Conservation (phyloP, 495 filamentous ascomycete genomes). For the Penicillium canariense region DNA sequence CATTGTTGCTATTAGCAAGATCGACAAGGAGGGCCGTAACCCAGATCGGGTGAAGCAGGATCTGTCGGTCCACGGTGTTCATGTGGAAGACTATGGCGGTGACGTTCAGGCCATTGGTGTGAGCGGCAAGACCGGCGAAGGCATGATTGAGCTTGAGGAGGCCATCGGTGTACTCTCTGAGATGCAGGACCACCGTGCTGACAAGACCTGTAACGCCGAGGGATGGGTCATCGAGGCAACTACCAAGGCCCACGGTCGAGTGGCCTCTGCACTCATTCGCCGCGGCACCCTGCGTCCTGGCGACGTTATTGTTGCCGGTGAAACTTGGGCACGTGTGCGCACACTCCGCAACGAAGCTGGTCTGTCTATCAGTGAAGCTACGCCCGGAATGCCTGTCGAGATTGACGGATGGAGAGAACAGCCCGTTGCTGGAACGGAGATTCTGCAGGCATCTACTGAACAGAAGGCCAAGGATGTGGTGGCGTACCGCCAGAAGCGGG, state of each 20-base stretch:
- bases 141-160: conserved; percentile 91
- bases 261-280: conserved; percentile 85
- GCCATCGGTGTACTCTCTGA: conserved; percentile 80
- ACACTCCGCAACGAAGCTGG: conserved; percentile 85
- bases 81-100: conserved; percentile 93
- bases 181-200: conserved; percentile 84
- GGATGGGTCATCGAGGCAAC: conserved; percentile 95
- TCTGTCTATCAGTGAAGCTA: conserved; percentile 64
- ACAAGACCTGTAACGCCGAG: conserved; percentile 72
- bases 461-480: conserved; percentile 78
- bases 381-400: conserved; percentile 86
- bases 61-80: conserved; percentile 77
- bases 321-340: conserved; percentile 78
- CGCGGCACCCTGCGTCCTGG: conserved; percentile 80
- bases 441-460: conserved; percentile 78
- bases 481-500: conserved; percentile 64
- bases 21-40: conserved; percentile 81
- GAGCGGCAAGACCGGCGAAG: conserved; percentile 89
- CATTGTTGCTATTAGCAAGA: conserved; percentile 97
- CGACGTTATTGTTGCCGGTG: conserved; percentile 83
- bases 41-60: conserved; percentile 83
- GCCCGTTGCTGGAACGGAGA: conserved; percentile 82
- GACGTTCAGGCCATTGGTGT: conserved; percentile 90
- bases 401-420: conserved; percentile 93
- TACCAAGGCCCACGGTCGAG: conserved; percentile 80